Base-by-base conservation (phyloP, 2,329 filamentous ascomycete species). In the Lachnellula arida region DNA sequence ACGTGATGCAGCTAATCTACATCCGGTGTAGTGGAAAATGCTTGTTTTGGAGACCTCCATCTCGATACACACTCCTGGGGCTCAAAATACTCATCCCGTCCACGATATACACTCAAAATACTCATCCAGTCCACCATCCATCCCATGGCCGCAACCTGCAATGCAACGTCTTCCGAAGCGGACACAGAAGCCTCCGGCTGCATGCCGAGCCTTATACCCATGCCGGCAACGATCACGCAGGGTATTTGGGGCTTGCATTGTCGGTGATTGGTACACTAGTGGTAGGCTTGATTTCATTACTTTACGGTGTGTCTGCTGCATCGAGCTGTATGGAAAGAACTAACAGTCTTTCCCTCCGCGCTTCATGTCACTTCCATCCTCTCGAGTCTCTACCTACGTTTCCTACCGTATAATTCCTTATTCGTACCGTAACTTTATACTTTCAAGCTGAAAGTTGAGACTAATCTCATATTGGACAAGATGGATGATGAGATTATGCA, bases 401-500 rank as follows among this genome's bases (percentile, higher is more conserved):
- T 15, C 17, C 37, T 40, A 17, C 17, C 37, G 37, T 40, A 7
- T 40, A 40, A 12, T 40, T 40, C 8, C 37, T 32, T 40, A 17
- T 40, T 40, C 17, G 15, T n/a, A 40, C 37, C 17, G 17, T n/a
- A 6, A 42, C 8, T 19, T 8, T 6, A 42, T 42, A 15, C 17
- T 42, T 19, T 42, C 15, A 42, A 42, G 15, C 4, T 42, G 6
- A 7, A 15, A 5, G 5, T 42, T 42, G 15, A 32, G 28, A 32
- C 9, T 32, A 42, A 12, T 42, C 5, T 17, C 39, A 42, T n/a
- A n/a, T 42, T 42, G 15, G 15, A 17, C 8, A 42, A 15, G 9
- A 42, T 42, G 39, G 39, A 62, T 39, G 56, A 53, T 48, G 58
- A 60, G 14, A 53, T 46, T 37, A 42, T 61, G 19, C 56, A 60